Conservation (phyloP, 73 alveolate genomes). For the Uronychia binucleata region DNA sequence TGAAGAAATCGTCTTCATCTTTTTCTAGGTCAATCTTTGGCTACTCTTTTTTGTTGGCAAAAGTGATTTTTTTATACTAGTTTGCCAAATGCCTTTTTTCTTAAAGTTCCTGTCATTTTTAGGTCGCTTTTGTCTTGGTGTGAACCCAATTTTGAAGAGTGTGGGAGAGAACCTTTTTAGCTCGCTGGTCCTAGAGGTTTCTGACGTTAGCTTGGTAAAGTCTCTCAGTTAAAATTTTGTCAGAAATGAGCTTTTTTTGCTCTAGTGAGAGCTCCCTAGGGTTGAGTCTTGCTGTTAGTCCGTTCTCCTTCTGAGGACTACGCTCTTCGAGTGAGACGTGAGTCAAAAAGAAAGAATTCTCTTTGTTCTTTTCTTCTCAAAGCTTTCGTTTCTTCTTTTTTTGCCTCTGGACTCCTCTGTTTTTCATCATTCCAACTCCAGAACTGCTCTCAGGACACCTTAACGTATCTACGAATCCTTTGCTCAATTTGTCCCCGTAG, state of each 20-base stretch:
- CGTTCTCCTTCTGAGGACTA: background rate
- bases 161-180: background rate
- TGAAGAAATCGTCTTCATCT: background rate
- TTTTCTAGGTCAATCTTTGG: background rate
- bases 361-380: too few species aligned
- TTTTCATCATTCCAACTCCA: background rate
- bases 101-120: background rate
- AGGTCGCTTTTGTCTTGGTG: background rate
- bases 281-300: background rate
- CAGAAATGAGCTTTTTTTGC: background rate
- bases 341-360: background rate
- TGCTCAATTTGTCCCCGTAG: background rate
- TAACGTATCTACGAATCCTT: background rate
- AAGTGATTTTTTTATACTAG: background rate
- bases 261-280: background rate
- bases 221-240: background rate
- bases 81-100: background rate
- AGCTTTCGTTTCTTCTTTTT: background rate
- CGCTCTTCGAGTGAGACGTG: background rate
- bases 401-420: background rate
- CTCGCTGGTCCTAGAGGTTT: background rate
- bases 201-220: background rate
- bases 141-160: background rate
- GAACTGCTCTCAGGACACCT: background rate
- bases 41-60: background rate